Conservation (phyloP, 768 basidiomycete genomes). For the Amanita pallidorosea region DNA sequence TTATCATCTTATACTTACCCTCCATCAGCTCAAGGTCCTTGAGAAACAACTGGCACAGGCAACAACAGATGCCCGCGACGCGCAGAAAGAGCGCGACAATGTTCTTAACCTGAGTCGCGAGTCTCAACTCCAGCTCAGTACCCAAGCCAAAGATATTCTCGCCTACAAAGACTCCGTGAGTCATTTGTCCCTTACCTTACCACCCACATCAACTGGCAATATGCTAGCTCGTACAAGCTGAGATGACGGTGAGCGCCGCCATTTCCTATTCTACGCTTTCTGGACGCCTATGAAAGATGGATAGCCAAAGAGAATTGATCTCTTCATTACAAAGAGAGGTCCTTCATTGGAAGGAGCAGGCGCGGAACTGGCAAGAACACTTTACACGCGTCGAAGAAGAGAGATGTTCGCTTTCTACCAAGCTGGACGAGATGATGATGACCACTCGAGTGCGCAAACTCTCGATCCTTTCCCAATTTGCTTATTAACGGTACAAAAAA, state of each 20-base stretch:
- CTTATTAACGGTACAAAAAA: not conserved
- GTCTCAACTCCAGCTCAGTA: slow-evolving; percentile 32
- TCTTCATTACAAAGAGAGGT: slow-evolving; percentile 53
- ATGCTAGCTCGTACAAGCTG: slow-evolving; percentile 40
- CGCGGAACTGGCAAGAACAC: slow-evolving; percentile 72
- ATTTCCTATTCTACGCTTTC: slow-evolving; percentile 2
- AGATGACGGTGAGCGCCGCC: slow-evolving; percentile 35
- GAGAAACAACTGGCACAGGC: slow-evolving; percentile 48
- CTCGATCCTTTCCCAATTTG: not conserved
- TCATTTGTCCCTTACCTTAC: slow-evolving; percentile 7
- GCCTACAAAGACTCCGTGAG: slow-evolving; percentile 33
- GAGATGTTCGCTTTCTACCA: slow-evolving; percentile 42
- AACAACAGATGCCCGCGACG: slow-evolving; percentile 32
- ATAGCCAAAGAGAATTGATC: slow-evolving; percentile 51
- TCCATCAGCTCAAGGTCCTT: slow-evolving; percentile 36
- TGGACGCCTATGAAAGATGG: slow-evolving; percentile 25
- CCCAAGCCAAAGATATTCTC: slow-evolving; percentile 33
- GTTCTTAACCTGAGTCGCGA: slow-evolving; percentile 33
- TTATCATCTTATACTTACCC: not conserved
- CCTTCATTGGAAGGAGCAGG: slow-evolving; percentile 66
- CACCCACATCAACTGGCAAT: not conserved
- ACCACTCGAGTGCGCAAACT: slow-evolving; percentile 31
- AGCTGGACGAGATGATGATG: slow-evolving; percentile 50
- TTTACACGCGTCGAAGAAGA: slow-evolving; percentile 68
- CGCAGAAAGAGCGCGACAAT: slow-evolving; percentile 37